A percentile compares a stretch with the other conserved stretches of the same genome.
Conservation (phyloP, 441 rosid genomes). For the Pelargonium myrrhifolium region DNA sequence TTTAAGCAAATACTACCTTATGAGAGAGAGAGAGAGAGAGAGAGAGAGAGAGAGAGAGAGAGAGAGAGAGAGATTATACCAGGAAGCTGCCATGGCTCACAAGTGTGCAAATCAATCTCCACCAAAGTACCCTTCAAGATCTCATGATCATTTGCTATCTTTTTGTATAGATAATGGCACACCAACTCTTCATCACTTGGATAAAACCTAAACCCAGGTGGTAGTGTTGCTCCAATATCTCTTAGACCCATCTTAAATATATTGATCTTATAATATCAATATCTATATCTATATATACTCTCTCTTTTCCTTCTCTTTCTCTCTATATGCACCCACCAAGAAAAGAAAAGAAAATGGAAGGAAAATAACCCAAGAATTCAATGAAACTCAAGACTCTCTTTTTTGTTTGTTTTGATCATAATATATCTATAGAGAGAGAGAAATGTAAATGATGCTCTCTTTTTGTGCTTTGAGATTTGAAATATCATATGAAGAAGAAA, state of each 20-base stretch:
- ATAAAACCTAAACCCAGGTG: conserved; percentile 94
- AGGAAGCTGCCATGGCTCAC: conserved; percentile 40
- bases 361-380: neutral
- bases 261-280: too few relatives aligned
- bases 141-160: conserved; percentile 48
- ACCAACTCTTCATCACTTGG: conserved; percentile 96
- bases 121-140: conserved; percentile 67
- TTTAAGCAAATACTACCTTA: too few relatives aligned
- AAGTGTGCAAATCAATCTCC: conserved; percentile 83
- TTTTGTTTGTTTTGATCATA: too few relatives aligned
- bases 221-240: conserved; percentile 89
- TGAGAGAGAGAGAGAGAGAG: too few relatives aligned
- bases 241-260: conserved; percentile 55
- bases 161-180: conserved; percentile 84
- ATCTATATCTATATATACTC: neutral
- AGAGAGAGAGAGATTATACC: too few relatives aligned
- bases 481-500: too few relatives aligned
- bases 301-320: neutral
- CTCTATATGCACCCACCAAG: neutral
- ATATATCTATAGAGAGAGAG: neutral
- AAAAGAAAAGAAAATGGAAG: neutral
- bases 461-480: too few relatives aligned
- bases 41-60: too few relatives aligned
- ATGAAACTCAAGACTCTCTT: too few relatives aligned
- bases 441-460: neutral